Base-by-base conservation (phyloP, 176 grass and related monocot species). In the Alloteropsis semialata region DNA sequence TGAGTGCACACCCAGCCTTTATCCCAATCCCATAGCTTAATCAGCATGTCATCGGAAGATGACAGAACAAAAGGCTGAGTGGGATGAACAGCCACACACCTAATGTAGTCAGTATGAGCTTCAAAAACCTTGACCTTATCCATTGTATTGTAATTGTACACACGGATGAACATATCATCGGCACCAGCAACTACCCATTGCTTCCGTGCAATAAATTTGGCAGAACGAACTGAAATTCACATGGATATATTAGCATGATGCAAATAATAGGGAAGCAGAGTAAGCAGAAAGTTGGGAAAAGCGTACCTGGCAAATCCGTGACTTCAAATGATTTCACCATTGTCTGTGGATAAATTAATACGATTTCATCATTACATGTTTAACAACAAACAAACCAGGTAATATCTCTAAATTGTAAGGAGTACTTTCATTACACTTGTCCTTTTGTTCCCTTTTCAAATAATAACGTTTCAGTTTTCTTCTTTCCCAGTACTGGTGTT, bases 251-350 rank as follows among this genome's bases (percentile, higher is more conserved):
- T 65, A 90, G 50, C 25, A 82, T 34, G 57, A 67, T 36, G 28
- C 38, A 25, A 86, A 86, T 72, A 72, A 27, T 12, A 25, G 18
- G 27, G 13, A 78, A 65, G 22, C 78, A 11, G 82, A 71, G 42
- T 18, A 70, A 81, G 18, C 8, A 65, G 49, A 57, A 65, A 32
- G 30, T 68, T 86, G 37, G 19, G 30, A 38, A 38, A 54, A 30
- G 6, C 65, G 67, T 93, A 95, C 93, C 96, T 65, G 96, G 96
- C 74, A 98, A 89, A 61, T 98, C 96, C 29, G 96, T 98, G 66
- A 98, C 96, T 84, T 98, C 96, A 84, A 98, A 98, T 82, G 96
- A 98, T 84, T 98, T 98, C 80, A 92, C 96, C 96, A 98, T 98
- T 42, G 93, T 92, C 96, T 98, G 91, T 21, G 46, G 34, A 75